These are phyloP conservation scores for Phaeosphaeria sp. DNA, from an alignment of 2,329 filamentous ascomycete species.

Conservation along the genomic window DNA sequence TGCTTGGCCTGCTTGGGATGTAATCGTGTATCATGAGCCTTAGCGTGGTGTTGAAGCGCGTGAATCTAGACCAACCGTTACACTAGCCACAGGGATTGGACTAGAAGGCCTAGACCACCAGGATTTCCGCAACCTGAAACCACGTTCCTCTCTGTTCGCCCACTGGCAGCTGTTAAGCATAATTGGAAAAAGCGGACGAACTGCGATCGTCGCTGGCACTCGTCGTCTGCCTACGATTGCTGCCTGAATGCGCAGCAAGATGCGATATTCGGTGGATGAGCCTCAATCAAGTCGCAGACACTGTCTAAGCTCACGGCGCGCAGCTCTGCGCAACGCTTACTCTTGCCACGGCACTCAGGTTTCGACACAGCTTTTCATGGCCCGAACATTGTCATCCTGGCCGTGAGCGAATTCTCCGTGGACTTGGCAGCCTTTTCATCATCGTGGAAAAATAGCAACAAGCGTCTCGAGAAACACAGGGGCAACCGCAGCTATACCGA, in stretches of 20 bases:
- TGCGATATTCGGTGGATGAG: not conserved
- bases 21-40: not conserved
- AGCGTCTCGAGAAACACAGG: constrained; percentile 15
- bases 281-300: not conserved
- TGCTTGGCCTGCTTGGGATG: not conserved
- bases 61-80: not conserved
- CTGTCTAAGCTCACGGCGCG: constrained; percentile 1
- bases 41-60: not conserved
- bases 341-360: not conserved
- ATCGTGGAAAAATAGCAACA: not conserved
- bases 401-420: not conserved
- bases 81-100: not conserved
- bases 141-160: not conserved
- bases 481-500: constrained; percentile 10
- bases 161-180: not conserved
- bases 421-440: not conserved
- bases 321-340: not conserved
- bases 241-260: not conserved
- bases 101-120: not conserved
- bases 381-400: not conserved
- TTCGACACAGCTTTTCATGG: not conserved
- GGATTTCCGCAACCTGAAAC: not conserved
- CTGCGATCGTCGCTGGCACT: constrained; percentile 2
- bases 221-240: not conserved
- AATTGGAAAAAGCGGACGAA: not conserved